Evolutionary conservation across 345 rosid genomes (phyloP).

Genomic region (Brassica cretica): DNA sequence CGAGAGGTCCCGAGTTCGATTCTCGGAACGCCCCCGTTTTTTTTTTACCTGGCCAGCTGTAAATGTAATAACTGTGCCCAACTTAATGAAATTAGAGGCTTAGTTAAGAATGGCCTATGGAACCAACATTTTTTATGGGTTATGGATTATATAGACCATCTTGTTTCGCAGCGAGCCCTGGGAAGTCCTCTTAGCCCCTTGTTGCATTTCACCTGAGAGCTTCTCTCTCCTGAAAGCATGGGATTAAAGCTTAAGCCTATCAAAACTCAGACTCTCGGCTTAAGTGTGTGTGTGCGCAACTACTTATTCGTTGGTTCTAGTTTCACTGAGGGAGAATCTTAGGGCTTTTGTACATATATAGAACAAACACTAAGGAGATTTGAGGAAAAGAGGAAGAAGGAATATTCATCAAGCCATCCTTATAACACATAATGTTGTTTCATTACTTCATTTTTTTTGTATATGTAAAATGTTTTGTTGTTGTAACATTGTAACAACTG

Average conservation of each 20-base stretch:
- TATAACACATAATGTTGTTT: conserved; percentile 41
- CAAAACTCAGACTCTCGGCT: conserved; percentile 58
- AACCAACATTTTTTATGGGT: conserved; percentile 61
- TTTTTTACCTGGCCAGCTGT: too few relatives aligned
- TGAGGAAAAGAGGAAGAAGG: conserved; percentile 12
- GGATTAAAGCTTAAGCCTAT: conserved; percentile 96
- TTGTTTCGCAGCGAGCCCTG: conserved; percentile 68
- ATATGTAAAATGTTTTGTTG: neutral
- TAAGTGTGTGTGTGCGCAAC: conserved; percentile 16
- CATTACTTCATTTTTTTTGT: conserved; percentile 33
- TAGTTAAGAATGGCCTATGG: too few relatives aligned
- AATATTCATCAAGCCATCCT: conserved; percentile 19
- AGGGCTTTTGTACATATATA: conserved; percentile 39
- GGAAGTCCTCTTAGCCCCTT: conserved; percentile 83
- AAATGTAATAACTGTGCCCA: too few relatives aligned
- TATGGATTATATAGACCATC: conserved; percentile 77
- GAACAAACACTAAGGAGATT: conserved; percentile 31
- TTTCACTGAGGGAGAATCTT: neutral
- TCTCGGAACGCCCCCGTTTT: conserved; percentile 63
- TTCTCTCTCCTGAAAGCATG: conserved; percentile 98
- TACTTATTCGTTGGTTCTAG: conserved; percentile 21
- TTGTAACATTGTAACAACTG: conserved; percentile 7
- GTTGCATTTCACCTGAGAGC: conserved; percentile 91
- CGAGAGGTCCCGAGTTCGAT: conserved; percentile 86
- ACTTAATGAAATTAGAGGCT: too few relatives aligned